Evolutionary conservation across 148 eudicot species (phyloP), one percentile per base, ranked within the genome.

Genomic region (Agrostemma githago): DNA sequence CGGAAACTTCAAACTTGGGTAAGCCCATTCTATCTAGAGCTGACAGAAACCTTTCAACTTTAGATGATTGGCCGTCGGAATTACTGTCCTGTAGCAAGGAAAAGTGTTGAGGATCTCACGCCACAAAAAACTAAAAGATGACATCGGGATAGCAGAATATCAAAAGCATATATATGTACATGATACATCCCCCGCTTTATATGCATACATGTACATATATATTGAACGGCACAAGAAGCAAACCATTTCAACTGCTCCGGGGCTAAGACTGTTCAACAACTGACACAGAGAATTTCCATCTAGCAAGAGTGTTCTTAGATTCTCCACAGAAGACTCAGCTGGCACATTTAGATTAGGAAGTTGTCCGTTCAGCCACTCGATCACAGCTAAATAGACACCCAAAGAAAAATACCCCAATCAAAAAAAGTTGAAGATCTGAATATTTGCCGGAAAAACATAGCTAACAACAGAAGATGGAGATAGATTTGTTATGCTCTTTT

Each of bases 281-380:
- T 74, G 83, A 76, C 96, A 92, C 48, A 95, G 79, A 59, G 83
- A 76, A 48, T 88, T 75, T 63, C 98, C 98, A 85, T 95, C 97
- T 14, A 72, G 78, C 79, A 95, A 81, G 77, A 76, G 79, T 20
- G 78, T 73, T 76, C 96, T 78, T 65, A 95, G 68, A 57, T 90
- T 87, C 71, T 90, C 96, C 68, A 84, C 88, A 3, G 98, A 87
- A 83, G 92, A 92, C 72, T 92, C 88, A 71, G 72, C 46, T 70
- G 97, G 86, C 76, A 95, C 51, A 62, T 76, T 79, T 65, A 84
- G 71, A 78, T 88, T 69, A 62, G 90, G 90, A 70, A 95, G 92
- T 62, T 85, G 72, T 77, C 19, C 79, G 64, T 88, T 95, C 54
- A 95, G 43, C 97, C 98, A 95, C 83, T 87, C 90, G 16, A 85